These are phyloP conservation scores for Coemansia sp. DNA, from an alignment of 192 early-diverging fungal species.

Conservation along the genomic window DNA sequence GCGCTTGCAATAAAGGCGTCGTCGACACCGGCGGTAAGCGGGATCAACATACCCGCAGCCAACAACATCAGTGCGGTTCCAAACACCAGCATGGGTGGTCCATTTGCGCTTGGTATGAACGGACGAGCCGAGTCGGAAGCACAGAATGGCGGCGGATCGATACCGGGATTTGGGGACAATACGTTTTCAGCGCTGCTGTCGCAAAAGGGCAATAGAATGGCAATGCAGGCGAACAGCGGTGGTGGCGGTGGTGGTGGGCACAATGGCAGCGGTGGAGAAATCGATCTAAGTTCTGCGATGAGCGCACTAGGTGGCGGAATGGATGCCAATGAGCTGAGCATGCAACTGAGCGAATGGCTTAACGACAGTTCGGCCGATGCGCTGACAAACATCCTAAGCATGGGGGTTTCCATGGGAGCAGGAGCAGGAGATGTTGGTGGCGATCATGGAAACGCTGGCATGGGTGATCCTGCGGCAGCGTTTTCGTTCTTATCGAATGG, in stretches of 20 bases:
- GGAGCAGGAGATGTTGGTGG: not conserved
- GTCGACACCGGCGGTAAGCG: not conserved
- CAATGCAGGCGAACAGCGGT: conserved; percentile 11
- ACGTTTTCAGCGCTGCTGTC: conserved; percentile 34
- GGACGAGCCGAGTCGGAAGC: conserved; percentile 6
- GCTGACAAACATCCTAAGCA: conserved; percentile 14
- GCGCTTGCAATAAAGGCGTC: conserved; percentile 25
- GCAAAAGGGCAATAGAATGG: conserved; percentile 19
- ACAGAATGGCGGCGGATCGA: conserved; percentile 2
- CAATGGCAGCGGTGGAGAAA: not conserved
- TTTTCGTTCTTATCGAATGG: conserved; percentile 6
- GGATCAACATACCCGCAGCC: not conserved
- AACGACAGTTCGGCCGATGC: conserved; percentile 15
- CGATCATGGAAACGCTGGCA: not conserved
- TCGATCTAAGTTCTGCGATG: conserved; percentile 8
- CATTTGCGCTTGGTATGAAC: not conserved
- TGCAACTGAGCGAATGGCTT: conserved; percentile 30
- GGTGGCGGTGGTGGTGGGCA: too few relatives aligned
- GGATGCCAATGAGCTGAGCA: conserved; percentile 12
- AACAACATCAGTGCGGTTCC: not conserved
- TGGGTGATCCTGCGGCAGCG: conserved; percentile 1
- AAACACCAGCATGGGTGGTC: not conserved
- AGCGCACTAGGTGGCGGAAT: conserved; percentile 8
- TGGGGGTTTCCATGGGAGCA: conserved; percentile 4
- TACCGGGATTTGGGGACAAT: conserved; percentile 12